Evolutionary conservation across 345 rosid species (phyloP).

Genomic region (Excoecaria agallocha): DNA sequence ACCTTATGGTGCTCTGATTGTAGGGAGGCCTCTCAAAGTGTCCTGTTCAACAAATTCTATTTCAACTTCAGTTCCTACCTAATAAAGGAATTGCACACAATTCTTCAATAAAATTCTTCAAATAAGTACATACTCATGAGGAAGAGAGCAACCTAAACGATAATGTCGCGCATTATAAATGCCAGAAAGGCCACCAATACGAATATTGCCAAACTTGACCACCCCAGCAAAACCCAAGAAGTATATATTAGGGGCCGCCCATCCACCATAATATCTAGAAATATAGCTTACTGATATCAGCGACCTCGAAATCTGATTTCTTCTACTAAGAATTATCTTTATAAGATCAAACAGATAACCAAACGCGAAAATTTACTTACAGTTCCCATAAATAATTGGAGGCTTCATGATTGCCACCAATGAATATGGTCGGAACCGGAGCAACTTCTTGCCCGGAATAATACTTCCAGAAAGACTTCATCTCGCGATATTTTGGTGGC

Average conservation of each 20-base stretch:
- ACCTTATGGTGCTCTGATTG: constrained; percentile 56
- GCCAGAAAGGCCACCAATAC: constrained; percentile 92
- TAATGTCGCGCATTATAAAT: constrained; percentile 66
- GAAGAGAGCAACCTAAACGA: constrained; percentile 46
- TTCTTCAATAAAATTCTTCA: background rate
- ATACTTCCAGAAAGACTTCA: constrained; percentile 95
- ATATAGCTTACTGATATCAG: constrained; percentile 17
- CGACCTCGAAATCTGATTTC: background rate
- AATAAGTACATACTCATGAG: background rate
- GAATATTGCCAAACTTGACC: constrained; percentile 74
- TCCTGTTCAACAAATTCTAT: constrained; percentile 43
- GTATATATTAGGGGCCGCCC: constrained; percentile 83
- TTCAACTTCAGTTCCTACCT: background rate
- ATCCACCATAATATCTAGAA: constrained; percentile 88
- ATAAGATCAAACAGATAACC: background rate
- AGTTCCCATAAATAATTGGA: constrained; percentile 93
- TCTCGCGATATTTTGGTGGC: constrained; percentile 63
- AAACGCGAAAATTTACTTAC: constrained; percentile 33
- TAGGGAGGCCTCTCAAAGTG: constrained; percentile 90
- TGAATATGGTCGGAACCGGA: constrained; percentile 84
- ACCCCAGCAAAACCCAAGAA: constrained; percentile 85
- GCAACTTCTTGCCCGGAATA: constrained; percentile 76
- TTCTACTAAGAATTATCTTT: background rate
- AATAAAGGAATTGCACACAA: background rate
- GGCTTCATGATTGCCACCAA: constrained; percentile 98